Evolutionary conservation across 2,329 filamentous ascomycete genomes (phyloP).

Genomic region (Alternaria infectoria): DNA sequence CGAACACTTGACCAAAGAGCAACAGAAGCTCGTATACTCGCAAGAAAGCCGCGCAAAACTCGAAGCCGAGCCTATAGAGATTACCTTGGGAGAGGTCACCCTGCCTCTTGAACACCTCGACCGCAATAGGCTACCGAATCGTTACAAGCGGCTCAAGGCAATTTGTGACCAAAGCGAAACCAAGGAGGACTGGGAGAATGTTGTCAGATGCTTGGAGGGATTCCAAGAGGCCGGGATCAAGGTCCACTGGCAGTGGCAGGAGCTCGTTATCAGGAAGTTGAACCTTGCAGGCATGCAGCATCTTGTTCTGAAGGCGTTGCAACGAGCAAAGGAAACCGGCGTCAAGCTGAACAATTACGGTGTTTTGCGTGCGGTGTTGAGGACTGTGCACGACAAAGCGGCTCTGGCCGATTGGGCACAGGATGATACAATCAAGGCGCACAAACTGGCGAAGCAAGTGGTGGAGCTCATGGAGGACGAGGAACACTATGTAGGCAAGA

Average conservation of each 20-base stretch:
- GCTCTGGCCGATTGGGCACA: slow-evolving; percentile 45
- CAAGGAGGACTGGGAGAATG: slow-evolving; percentile 44
- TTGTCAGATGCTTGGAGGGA: slow-evolving; percentile 41
- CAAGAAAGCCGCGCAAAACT: slow-evolving; percentile 50
- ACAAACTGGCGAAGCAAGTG: slow-evolving; percentile 48
- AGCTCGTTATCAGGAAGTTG: slow-evolving; percentile 30
- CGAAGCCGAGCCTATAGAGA: slow-evolving; percentile 51
- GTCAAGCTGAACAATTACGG: slow-evolving; percentile 24
- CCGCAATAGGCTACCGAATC: slow-evolving; percentile 24
- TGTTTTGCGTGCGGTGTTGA: slow-evolving; percentile 45
- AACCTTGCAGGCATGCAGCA: slow-evolving; percentile 28
- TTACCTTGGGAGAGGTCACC: slow-evolving; percentile 49
- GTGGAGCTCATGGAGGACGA: slow-evolving; percentile 50
- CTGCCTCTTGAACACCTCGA: slow-evolving; percentile 44
- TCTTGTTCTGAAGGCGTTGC: slow-evolving; percentile 38
- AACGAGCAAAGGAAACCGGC: slow-evolving; percentile 33
- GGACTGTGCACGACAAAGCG: slow-evolving; percentile 44
- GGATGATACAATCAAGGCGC: slow-evolving; percentile 46
- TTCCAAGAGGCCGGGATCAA: slow-evolving; percentile 33
- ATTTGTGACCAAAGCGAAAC: slow-evolving; percentile 34
- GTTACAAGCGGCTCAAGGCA: slow-evolving; percentile 12
- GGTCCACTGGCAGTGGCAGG: slow-evolving; percentile 15
- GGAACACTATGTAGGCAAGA: slow-evolving; percentile 43
- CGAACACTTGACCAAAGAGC: slow-evolving; percentile 48
- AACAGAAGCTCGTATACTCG: slow-evolving; percentile 53